These are phyloP conservation scores for Colletotrichum scovillei DNA, from an alignment of 2,329 filamentous ascomycete genomes.

Conservation along the genomic window DNA sequence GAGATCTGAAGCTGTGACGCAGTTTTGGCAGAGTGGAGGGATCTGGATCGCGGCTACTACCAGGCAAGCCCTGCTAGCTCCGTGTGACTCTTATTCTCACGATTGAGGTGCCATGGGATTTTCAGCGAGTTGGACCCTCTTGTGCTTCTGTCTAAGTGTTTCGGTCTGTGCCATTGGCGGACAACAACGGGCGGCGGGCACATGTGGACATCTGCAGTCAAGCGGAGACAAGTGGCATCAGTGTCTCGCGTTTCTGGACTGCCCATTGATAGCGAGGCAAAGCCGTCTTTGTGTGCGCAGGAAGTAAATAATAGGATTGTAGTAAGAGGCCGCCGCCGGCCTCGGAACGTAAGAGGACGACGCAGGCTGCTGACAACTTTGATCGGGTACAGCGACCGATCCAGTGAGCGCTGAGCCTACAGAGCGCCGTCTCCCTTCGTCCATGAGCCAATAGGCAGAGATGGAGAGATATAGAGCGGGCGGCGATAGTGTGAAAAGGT, in stretches of 20 bases:
- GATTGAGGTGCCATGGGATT: slow-evolving; percentile 14
- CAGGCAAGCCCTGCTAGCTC: slow-evolving; percentile 19
- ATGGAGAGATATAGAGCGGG: background rate
- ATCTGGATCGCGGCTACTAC: slow-evolving; percentile 31
- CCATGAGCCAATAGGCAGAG: background rate
- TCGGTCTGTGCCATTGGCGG: slow-evolving; percentile 28
- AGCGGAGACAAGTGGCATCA: slow-evolving; percentile 33
- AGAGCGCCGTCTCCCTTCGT: background rate
- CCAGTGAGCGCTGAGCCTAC: background rate
- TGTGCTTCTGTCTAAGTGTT: background rate
- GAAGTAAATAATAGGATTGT: slow-evolving; percentile 22
- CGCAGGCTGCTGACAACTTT: background rate
- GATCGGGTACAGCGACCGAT: slow-evolving; percentile 7
- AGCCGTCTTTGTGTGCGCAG: slow-evolving; percentile 13
- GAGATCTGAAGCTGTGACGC: slow-evolving; percentile 19
- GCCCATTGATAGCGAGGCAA: slow-evolving; percentile 29
- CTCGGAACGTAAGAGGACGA: slow-evolving; percentile 13
- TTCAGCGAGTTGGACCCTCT: slow-evolving; percentile 8
- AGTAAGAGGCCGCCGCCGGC: slow-evolving; percentile 7
- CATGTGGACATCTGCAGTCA: slow-evolving; percentile 32
- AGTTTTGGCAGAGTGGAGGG: slow-evolving; percentile 15
- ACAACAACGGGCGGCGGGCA: slow-evolving; percentile 28
- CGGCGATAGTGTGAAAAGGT: background rate
- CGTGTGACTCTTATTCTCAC: slow-evolving; percentile 30
- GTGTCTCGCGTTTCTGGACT: slow-evolving; percentile 23